These are phyloP conservation scores for Penicillium cataractarum DNA, from an alignment of 495 filamentous ascomycete genomes.

Conservation along the genomic window DNA sequence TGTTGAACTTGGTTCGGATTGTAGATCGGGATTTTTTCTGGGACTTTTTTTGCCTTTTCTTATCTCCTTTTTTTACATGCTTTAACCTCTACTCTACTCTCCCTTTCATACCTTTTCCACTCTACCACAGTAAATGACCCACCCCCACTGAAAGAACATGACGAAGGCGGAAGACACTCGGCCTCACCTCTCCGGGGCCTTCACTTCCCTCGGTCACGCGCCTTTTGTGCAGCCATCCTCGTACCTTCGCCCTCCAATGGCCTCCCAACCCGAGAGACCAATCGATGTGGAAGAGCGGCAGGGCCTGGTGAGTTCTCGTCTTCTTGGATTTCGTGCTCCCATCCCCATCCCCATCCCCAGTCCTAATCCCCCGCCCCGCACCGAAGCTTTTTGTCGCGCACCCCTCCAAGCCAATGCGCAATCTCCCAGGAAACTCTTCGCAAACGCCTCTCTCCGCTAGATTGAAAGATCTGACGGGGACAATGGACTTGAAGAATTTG, in stretches of 20 bases:
- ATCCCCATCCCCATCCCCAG: constrained; percentile 2
- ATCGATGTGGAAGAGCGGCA: constrained; percentile 91
- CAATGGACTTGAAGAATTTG: not conserved
- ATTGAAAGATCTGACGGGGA: constrained; percentile 17
- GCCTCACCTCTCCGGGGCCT: constrained; percentile 27
- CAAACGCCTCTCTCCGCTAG: not conserved
- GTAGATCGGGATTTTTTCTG: not conserved
- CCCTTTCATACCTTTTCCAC: not conserved
- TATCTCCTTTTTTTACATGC: not conserved
- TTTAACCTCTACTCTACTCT: not conserved
- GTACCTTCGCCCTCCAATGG: constrained; percentile 74
- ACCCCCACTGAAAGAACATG: constrained; percentile 15
- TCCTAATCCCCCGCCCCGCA: constrained; percentile 8
- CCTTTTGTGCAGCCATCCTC: constrained; percentile 79
- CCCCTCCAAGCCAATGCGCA: not conserved
- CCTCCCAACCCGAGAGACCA: constrained; percentile 66
- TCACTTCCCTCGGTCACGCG: constrained; percentile 48
- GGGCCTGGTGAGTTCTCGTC: constrained; percentile 72
- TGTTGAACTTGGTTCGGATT: not conserved
- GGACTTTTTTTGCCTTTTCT: not conserved
- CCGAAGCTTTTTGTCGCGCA: constrained; percentile 6
- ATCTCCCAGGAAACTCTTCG: not conserved
- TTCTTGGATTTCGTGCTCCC: constrained; percentile 12
- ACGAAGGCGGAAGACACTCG: constrained; percentile 37
- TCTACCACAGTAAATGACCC: constrained; percentile 5